Evolutionary conservation across 2,329 filamentous ascomycete species (phyloP), one percentile per base, ranked within the genome.

Genomic region (Monosporascus cannonballus): DNA sequence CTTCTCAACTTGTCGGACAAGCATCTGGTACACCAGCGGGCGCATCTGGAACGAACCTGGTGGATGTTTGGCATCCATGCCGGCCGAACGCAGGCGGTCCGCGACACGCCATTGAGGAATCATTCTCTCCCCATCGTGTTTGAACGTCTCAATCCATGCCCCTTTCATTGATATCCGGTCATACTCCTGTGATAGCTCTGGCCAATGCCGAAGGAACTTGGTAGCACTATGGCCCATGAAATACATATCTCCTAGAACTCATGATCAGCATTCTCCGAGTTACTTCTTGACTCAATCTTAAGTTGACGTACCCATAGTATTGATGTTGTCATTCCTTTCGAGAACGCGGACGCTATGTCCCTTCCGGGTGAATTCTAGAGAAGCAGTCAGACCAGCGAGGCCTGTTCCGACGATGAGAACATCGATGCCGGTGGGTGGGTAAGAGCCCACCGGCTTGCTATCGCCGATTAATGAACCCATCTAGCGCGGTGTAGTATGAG

Each of bases 331-430:
- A 53, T 76, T 75, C 22, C 74, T 70, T 52, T 79, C 76, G 9
- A 81, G 67, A 22, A 80, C 67, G 3, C 69, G 64, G 53, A 71
- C 80, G 11, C 70, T 73, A 61, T 85, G 81, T 6, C 81, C 82
- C 64, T 85, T 81, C 20, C 79, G 75, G 47, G 76, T 68, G 59
- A 80, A 83, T 69, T 85, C 81, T 52, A 85, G 80, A 20, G 80
- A 78, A 11, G 80, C 79, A 8, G 81, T 81, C 34, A 85, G 70
- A 20, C 82, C 83, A 45, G 79, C 83, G 50, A 85, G 81, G 7
- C 82, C 82, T 58, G 73, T 74, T 15, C 79, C 79, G 6, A 81
- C 76, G 48, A 81, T 74, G 34, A 80, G 66, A 30, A 81, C 73
- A 39, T 73, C 71, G 57, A 80, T 76, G 46, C 73, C 73, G 8